Base-by-base conservation (phyloP, 2,329 filamentous ascomycete species). In the Alternaria arbusti region DNA sequence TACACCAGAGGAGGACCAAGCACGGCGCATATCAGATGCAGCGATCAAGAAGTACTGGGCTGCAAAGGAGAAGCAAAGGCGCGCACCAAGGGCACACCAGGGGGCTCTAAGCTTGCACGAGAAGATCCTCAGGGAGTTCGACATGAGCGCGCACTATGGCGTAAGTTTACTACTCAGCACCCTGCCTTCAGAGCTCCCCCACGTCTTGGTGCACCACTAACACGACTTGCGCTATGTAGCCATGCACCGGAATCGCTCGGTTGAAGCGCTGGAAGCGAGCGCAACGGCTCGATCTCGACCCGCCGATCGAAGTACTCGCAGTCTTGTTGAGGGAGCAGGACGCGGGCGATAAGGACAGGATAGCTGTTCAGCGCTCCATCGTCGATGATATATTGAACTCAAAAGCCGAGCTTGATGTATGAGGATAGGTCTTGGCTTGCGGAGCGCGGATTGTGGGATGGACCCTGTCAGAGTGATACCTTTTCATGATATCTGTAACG, bases 71-170 rank as follows among this genome's bases (percentile, higher is more conserved):
- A 82, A 83, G 44, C 85, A 89, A 72, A 86, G 93, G 70, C 86
- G 85, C 63, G 88, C 92, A 17, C 87, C 87, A 45, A 84, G 91
- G 71, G 89, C 97, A 36, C 96, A 98, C 75, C 93, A 97, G 81
- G 81, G 90, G 72, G 90, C 85, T 3, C 77, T 98, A 70, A 86
- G 84, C 11, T 70, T 91, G 49, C 86, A 91, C 59, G 94, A 98
- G 85, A 97, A 95, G 84, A 89, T 98, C 25, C 81, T 98, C 73
- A 86, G 95, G 67, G 92, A 97, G 78, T 99, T 96, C 81, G 96
- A 99, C 78, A 91, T 97, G 69, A 96, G 90, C 75, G 92, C 88
- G 64, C 92, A 97, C 74, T 99, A 92, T 79, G 96, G 96, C 60
- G 94, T 97, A 88, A 84, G 92, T 69, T 23, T 45, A n/a, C 57